Conservation (phyloP, 1,284 basidiomycete genomes). For the Ustilago curta region DNA sequence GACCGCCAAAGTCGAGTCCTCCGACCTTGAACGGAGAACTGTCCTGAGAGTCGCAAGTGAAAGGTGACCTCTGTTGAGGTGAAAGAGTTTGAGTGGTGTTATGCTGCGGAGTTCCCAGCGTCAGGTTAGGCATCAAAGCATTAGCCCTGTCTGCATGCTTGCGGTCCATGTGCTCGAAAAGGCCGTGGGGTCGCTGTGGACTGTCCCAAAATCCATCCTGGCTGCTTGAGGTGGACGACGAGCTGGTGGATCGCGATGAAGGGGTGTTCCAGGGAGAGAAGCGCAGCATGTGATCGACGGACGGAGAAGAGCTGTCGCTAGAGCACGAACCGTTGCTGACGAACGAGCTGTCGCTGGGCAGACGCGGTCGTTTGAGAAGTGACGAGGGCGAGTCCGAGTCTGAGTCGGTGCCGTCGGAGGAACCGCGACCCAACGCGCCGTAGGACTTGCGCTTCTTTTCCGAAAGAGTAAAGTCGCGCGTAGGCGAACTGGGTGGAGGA, state of each 20-base stretch:
- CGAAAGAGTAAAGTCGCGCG: slow-evolving; percentile 9
- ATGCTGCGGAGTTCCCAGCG: slow-evolving; percentile 11
- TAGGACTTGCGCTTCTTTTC: slow-evolving; percentile 41
- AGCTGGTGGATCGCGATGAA: slow-evolving; percentile 28
- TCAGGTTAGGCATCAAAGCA: slow-evolving; percentile 31
- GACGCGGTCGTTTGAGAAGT: slow-evolving; percentile 22
- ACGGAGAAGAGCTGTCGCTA: slow-evolving; percentile 16
- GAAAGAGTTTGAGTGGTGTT: not conserved
- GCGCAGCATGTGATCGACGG: not conserved
- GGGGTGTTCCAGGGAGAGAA: slow-evolving; percentile 32
- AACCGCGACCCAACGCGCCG: slow-evolving; percentile 20
- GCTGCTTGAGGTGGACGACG: slow-evolving; percentile 25
- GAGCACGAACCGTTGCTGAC: slow-evolving; percentile 9
- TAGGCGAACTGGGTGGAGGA: slow-evolving; percentile 7
- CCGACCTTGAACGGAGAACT: not conserved
- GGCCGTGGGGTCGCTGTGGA: slow-evolving; percentile 15
- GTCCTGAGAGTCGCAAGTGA: slow-evolving; percentile 9
- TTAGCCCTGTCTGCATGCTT: slow-evolving; percentile 13
- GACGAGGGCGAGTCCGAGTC: slow-evolving; percentile 18
- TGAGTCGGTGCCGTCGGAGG: not conserved
- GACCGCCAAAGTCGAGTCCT: slow-evolving; percentile 14
- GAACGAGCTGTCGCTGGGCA: slow-evolving; percentile 12
- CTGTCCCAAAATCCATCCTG: slow-evolving; percentile 22
- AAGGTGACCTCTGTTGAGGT: slow-evolving; percentile 12
- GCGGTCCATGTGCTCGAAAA: slow-evolving; percentile 23